Evolutionary conservation across 176 grass and related monocot species (phyloP), one percentile per base, ranked within the genome.

Genomic region (Eragrostis nindensis): DNA sequence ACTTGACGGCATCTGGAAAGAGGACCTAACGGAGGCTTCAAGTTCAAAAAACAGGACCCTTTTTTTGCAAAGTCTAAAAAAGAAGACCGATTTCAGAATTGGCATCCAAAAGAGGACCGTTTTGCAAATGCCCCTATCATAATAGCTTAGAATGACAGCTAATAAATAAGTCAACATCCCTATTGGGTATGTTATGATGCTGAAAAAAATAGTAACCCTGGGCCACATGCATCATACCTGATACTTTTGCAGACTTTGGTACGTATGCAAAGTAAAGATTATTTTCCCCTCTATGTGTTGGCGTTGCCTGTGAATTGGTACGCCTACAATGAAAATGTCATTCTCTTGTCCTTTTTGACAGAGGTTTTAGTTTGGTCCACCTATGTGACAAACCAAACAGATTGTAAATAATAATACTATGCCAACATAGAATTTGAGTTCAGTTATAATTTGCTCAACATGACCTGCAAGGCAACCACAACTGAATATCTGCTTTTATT

Each of bases 361-460:
- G 59, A 61, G n/a, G 43, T 61, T 27, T 24, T 26, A 18, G 13
- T n/a, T 73, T 32, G 46, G 29, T 54, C 36, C 9, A 73, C 17
- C 39, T 21, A 29, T 11, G 1, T 39, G 17, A 39, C 18, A 74
- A 38, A 55, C 29, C 71, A 74, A 74, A 74, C 30, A 41, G 21
- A 57, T 7, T 18, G 21, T 32, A 39, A 55, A 8, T 32, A 14
- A 39, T 36, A 36, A 73, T 73, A 4, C 47, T 36, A 49, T 11
- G 16, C 13, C 14, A 47, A 40, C 71, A 15, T 63, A 41, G 2
- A 62, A 69, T n/a, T 68, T 16, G 42, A 49, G 50, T 70, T 68
- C 4, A 52, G 13, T 21, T 78, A 21, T 78, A 78, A 62, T 71
- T 49, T 85, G 1, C 40, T 53, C 39, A n/a, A 29, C 17, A 25